These are phyloP conservation scores for Lolium rigidum DNA, from an alignment of 176 grass and related monocot species.

Conservation along the genomic window DNA sequence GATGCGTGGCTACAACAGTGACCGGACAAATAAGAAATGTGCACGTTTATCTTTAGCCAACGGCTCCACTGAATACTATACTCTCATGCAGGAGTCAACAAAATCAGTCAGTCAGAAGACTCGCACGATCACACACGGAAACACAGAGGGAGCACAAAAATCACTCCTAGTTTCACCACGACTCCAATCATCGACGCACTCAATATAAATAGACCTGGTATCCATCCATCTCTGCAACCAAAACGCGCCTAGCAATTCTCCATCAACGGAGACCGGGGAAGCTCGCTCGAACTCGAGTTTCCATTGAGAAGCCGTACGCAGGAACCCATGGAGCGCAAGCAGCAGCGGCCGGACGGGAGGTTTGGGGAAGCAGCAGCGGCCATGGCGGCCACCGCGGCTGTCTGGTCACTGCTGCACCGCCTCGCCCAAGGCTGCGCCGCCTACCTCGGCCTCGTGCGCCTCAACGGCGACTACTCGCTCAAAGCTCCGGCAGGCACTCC, in stretches of 20 bases:
- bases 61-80: no score
- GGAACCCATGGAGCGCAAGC: background rate
- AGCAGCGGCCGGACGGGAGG: background rate
- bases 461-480: background rate
- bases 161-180: background rate
- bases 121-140: background rate
- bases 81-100: background rate
- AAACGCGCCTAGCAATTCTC: background rate
- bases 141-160: background rate
- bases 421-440: background rate
- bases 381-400: background rate
- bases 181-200: background rate
- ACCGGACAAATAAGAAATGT: no score
- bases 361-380: background rate
- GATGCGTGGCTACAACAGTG: background rate
- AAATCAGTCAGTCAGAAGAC: background rate
- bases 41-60: no score
- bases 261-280: no score
- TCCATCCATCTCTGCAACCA: background rate
- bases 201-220: background rate
- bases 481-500: background rate
- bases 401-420: background rate
- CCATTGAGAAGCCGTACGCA: background rate
- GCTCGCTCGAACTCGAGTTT: background rate
- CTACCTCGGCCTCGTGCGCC: background rate